Conservation (phyloP, 2,329 filamentous ascomycete genomes). For the Sclerotinia subarctica region DNA sequence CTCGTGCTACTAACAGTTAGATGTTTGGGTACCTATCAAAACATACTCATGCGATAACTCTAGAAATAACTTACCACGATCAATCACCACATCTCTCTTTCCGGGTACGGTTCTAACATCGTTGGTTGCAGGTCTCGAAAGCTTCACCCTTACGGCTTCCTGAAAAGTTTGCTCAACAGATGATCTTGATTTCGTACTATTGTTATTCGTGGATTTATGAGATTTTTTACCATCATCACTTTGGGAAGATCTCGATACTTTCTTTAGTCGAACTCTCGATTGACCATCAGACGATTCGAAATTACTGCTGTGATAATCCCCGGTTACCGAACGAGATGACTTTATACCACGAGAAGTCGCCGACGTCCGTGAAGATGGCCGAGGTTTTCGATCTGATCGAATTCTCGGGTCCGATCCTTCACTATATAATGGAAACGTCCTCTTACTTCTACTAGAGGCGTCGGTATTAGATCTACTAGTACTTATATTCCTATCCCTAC, state of each 20-base stretch:
- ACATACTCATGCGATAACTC: no score
- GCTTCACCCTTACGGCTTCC: not conserved
- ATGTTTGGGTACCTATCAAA: not conserved
- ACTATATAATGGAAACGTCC: not conserved
- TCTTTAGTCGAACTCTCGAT: not conserved
- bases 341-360: not conserved
- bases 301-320: not conserved
- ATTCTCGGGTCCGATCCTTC: not conserved
- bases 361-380: not conserved
- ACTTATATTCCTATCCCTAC: not conserved
- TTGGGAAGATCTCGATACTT: not conserved
- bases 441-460: not conserved
- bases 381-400: not conserved
- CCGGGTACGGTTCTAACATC: not conserved
- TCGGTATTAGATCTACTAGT: no score
- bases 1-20: not conserved
- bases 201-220: not conserved
- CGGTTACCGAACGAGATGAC: no score
- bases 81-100: not conserved
- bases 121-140: accelerated
- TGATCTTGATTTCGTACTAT: not conserved
- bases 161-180: not conserved
- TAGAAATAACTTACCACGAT: not conserved
- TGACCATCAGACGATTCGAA: not conserved
- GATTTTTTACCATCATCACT: not conserved